Percentiles rank a stretch among this genome's conserved stretches.
Conservation (phyloP, 345 rosid species). For the Populus euphratica region DNA sequence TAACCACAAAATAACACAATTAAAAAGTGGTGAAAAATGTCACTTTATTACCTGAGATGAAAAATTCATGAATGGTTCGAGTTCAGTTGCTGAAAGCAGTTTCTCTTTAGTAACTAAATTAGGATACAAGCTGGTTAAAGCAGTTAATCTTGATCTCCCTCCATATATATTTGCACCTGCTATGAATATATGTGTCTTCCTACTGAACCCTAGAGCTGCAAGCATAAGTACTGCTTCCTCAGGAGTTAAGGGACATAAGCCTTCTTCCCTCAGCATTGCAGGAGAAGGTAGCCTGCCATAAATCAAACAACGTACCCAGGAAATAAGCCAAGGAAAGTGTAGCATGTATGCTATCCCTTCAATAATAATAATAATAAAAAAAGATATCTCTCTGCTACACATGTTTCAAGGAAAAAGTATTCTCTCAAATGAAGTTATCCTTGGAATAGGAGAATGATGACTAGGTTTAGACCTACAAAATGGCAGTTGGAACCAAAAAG, state of each 20-base stretch:
- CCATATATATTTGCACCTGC: conserved; percentile 93
- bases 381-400: neutral
- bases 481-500: neutral
- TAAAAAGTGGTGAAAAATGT: neutral
- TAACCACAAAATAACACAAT: neutral
- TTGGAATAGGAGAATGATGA: neutral
- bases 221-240: conserved; percentile 96
- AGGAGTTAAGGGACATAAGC: conserved; percentile 86
- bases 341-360: neutral
- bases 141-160: conserved; percentile 55
- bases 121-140: conserved; percentile 78
- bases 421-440: neutral
- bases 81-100: conserved; percentile 67
- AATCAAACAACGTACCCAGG: conserved; percentile 3
- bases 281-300: conserved; percentile 72
- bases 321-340: neutral
- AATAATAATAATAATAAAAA: neutral
- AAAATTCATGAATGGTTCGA: conserved; percentile 75
- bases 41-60: conserved; percentile 73
- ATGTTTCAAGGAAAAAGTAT: neutral
- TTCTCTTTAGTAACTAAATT: conserved; percentile 89
- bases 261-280: conserved; percentile 65
- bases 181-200: conserved; percentile 69
- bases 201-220: conserved; percentile 84
- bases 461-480: neutral